Base-by-base conservation (phyloP, 1,284 basidiomycete species). In the Cutaneotrichosporon sp. region DNA sequence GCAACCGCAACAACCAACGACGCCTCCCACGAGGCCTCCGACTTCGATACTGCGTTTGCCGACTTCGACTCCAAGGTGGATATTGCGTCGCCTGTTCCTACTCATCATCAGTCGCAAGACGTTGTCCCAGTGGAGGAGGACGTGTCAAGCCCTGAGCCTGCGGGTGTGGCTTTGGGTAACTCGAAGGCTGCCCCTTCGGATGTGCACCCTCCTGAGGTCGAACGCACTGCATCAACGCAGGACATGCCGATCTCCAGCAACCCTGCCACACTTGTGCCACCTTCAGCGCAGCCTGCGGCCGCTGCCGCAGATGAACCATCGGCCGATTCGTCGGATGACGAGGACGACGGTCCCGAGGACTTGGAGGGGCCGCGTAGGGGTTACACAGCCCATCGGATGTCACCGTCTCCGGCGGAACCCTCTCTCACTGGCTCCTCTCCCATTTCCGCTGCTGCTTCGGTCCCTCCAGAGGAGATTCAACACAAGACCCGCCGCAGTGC, bases 41-140 rank as follows among this genome's bases (percentile, higher is more conserved):
- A 73, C 61, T 71, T 76, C 52, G 72, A 73, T 57, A 60, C 71
- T 11, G 71, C 74, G 1, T 76, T 85, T 51, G 86, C 83, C 65
- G 89, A 88, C 56, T 90, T 92, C 69, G 89, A 92, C 46, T 26
- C 26, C 5, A 53, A 56, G 7, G 51, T 13, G 9, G 14, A 18
- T 52, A 31, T 52, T 5, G 6, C 30, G 14, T 21, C 40, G 42
- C 18, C 16, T 18, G 18, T 46, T n/a, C 6, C 16, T 6, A 18
- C 42, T 46, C 18, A 36, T 9, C 34, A 1, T 36, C 34, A 36
- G 11, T 13, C 34, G 11, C 8, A 13, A 36, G 34, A 36, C 11
- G 11, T 13, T 36, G 11, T 36, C 34, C 8, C 11, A 36, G 34
- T 47, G 7, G 46, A 51, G 13, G 49, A 18, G 22, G 21, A 11